Evolutionary conservation across 2,329 filamentous ascomycete genomes (phyloP).

Genomic region (Didymellaceae sp.): DNA sequence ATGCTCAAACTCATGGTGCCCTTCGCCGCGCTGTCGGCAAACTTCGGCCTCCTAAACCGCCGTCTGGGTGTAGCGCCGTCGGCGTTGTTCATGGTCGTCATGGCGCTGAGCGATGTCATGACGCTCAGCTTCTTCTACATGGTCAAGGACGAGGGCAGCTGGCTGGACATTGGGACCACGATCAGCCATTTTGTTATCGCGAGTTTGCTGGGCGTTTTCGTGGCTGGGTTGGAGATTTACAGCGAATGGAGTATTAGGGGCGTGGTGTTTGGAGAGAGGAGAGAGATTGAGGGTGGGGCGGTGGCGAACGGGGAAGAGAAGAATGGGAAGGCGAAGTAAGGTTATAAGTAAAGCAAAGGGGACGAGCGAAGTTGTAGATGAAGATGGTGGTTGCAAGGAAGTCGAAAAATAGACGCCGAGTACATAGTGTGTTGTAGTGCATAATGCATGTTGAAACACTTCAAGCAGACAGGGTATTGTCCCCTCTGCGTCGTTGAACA

Average conservation of each 20-base stretch:
- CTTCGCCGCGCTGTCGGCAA: slow-evolving; percentile 89
- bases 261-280: slow-evolving; percentile 66
- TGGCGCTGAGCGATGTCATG: slow-evolving; percentile 85
- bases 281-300: slow-evolving; percentile 11
- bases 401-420: too few species aligned
- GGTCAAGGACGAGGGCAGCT: slow-evolving; percentile 93
- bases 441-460: too few species aligned
- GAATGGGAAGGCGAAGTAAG: slow-evolving; percentile 16
- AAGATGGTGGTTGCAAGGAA: too few species aligned
- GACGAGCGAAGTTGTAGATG: too few species aligned
- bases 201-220: slow-evolving; percentile 87
- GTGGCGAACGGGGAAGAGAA: slow-evolving; percentile 13
- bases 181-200: slow-evolving; percentile 97
- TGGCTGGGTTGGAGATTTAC: slow-evolving; percentile 83
- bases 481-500: too few species aligned
- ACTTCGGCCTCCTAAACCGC: slow-evolving; percentile 90
- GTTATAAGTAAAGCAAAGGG: too few species aligned
- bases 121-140: slow-evolving; percentile 98
- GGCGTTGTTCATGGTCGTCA: slow-evolving; percentile 88
- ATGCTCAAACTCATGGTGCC: slow-evolving; percentile 91
- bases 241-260: slow-evolving; percentile 84
- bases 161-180: slow-evolving; percentile 96
- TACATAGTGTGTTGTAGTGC: too few species aligned
- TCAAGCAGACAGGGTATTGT: too few species aligned
- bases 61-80: slow-evolving; percentile 83